Evolutionary conservation across 1,284 basidiomycete species (phyloP), one percentile per base, ranked within the genome.

Genomic region (Cutaneotrichosporon daszewskae): DNA sequence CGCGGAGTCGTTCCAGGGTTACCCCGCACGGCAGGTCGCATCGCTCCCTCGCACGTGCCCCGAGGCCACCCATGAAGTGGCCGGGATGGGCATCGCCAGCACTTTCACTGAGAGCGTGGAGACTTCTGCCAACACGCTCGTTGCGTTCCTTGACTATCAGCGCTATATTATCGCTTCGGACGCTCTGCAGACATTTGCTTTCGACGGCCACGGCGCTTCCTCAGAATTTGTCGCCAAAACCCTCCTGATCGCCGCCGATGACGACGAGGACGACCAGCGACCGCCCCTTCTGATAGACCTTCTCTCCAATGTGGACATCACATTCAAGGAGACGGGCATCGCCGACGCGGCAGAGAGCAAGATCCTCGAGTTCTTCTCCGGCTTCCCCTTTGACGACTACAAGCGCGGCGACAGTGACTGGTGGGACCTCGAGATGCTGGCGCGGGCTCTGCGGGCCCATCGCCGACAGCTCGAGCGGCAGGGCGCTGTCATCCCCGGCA

Each of bases 141-240:
- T 81, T 28, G 79, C 89, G 0, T 91, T 87, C 75, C 75, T 97
- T 19, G 82, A 84, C 28, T 76, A 87, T 39, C 83, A 88, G 32
- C 85, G 88, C 1, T 87, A 83, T 71, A 79, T 97, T 19, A 79
- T 97, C 45, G 84, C 94, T 50, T 79, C 87, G 19, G 82, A 84
- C 7, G 88, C 92, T 1, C 76, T 98, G 20, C 95, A 98, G 62
- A 73, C 96, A 12, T 92, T 94, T 54, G 79, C 87, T 14, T 77
- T 94, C 42, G 85, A 86, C 5, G 83, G 80, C 56, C 84, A 83
- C 55, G 82, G 82, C 0, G 84, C 85, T 55, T 79, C 80, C 0
- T 81, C 85, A 0, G 73, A 78, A 3, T 81, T 83, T 40, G 74
- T 92, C 11, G 70, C 91, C 6, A 78, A 82, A 20, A 79, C 86